These are phyloP conservation scores for Suhomyces sp. DNA, from an alignment of 805 yeast genomes.

Conservation along the genomic window DNA sequence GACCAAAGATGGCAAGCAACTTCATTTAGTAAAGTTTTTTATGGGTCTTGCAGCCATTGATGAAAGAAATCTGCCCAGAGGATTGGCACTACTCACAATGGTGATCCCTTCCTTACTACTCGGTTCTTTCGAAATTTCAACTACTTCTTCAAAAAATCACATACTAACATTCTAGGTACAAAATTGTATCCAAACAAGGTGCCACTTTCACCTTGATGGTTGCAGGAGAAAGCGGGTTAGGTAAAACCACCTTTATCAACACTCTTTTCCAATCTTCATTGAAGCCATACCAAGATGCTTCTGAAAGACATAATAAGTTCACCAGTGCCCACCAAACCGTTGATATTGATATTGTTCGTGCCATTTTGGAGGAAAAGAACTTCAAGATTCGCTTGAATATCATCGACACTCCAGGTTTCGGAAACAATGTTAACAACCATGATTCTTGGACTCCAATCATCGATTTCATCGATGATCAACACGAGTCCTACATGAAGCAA, in stretches of 20 bases:
- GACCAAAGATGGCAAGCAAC: no score
- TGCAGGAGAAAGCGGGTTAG: conserved; percentile 89
- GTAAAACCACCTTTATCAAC: conserved; percentile 88
- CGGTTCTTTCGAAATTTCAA: conserved; percentile 4
- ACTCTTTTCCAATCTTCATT: conserved; percentile 76
- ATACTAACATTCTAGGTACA: conserved; percentile 47
- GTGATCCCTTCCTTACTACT: no score
- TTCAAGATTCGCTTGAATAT: conserved; percentile 75
- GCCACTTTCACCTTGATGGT: conserved; percentile 80
- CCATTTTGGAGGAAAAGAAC: conserved; percentile 81
- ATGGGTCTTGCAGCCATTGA: no score
- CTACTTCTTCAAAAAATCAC: conserved; percentile 1
- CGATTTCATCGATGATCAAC: conserved; percentile 90
- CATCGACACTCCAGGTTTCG: conserved; percentile 93
- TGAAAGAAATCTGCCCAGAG: no score
- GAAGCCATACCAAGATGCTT: conserved; percentile 56
- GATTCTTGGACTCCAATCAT: conserved; percentile 84
- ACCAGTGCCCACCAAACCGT: conserved; percentile 61
- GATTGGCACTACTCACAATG: no score
- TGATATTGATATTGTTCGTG: conserved; percentile 74
- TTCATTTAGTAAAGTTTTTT: no score
- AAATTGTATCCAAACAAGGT: conserved; percentile 72
- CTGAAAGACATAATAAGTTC: conserved; percentile 58
- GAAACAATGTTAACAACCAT: conserved; percentile 82
- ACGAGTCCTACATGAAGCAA: conserved; percentile 82